A percentile compares a stretch with the other conserved stretches of the same genome.
phyloP scores from a whole-genome alignment of 2,329 filamentous ascomycete species.

The Fusarium dlaminii region DNA sequence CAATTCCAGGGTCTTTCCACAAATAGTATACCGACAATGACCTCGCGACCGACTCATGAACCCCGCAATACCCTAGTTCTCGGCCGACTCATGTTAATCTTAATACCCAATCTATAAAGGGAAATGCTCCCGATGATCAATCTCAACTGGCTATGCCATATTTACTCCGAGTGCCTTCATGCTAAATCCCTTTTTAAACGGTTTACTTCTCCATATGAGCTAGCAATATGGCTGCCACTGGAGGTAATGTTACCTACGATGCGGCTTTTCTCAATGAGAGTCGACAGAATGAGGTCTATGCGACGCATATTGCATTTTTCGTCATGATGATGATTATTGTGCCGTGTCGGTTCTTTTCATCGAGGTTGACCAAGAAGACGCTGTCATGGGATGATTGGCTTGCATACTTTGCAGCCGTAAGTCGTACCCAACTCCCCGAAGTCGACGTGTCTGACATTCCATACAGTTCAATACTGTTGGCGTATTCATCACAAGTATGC shows the following conservation, averaged over 20 bases:
- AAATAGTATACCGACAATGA: background rate
- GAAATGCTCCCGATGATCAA: background rate
- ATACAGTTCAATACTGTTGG: background rate
- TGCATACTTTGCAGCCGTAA: background rate
- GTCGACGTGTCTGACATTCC: background rate
- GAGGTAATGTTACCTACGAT: background rate
- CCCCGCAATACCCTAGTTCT: background rate
- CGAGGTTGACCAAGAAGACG: background rate
- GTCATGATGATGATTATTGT: background rate
- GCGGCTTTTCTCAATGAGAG: background rate
- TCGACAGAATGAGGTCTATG: background rate
- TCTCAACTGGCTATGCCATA: background rate
- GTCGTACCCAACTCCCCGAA: fast-evolving
- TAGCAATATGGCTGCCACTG: background rate
- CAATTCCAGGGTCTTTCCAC: background rate
- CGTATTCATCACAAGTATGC: background rate
- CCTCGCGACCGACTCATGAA: background rate
- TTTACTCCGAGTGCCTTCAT: background rate
- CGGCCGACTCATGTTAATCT: background rate
- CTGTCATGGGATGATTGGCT: background rate
- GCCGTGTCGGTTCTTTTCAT: background rate
- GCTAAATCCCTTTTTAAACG: background rate
- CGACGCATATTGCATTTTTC: background rate
- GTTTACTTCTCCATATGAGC: background rate
- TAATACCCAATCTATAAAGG: background rate